phyloP scores from a whole-genome alignment of 305 asterid species.

The Fraxinus sp. region DNA sequence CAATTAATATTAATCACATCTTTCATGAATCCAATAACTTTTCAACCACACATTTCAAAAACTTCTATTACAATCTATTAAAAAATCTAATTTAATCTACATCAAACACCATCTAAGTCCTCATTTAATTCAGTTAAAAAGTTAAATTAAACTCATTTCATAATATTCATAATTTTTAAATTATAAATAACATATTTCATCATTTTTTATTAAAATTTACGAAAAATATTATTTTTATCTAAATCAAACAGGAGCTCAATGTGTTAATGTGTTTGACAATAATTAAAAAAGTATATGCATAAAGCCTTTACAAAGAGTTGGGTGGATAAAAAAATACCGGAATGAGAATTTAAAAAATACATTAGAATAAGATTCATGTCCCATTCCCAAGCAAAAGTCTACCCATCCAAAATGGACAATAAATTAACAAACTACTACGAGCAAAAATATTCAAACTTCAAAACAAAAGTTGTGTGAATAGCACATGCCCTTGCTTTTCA shows the following conservation, averaged over 20 bases:
- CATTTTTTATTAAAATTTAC: no score
- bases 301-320: neutral
- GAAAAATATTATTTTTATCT: neutral
- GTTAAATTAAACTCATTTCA: neutral
- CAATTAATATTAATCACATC: no score
- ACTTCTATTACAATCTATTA: no score
- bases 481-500: constrained; percentile 20
- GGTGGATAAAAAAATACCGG: neutral
- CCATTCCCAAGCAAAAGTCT: constrained; percentile 4
- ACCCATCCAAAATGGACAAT: neutral
- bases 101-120: neutral
- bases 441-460: neutral
- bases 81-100: no score
- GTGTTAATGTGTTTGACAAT: neutral
- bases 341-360: neutral
- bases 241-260: neutral
- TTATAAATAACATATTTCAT: no score
- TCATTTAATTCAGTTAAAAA: neutral
- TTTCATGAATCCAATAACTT: no score
- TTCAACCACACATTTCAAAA: no score
- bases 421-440: neutral
- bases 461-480: constrained; percentile 13
- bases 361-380: neutral
- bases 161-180: no score
- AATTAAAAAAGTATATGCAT: neutral